Base-by-base conservation (phyloP, 148 eudicot species). In the Camellia sinensis region DNA sequence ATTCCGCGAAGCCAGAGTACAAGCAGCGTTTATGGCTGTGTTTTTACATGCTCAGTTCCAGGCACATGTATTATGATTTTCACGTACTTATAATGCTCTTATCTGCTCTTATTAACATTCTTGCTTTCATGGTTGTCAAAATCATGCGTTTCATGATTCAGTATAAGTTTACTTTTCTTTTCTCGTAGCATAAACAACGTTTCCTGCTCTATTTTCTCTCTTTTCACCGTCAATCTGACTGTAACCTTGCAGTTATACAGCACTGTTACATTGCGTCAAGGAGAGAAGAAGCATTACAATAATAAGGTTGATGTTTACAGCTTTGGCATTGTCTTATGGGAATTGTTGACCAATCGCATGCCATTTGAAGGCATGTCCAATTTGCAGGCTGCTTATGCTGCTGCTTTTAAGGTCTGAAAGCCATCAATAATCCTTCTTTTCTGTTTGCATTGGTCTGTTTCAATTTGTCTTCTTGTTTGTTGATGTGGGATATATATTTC, bases 291-390 rank as follows among this genome's bases (percentile, higher is more conserved):
- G 89, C 98, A 93, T 86, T 96, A 96, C 85, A 96, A 96, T 80
- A 96, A 96, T 90, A 93, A 91, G 85, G 99, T 96, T 81, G 99
- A 93, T 83, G 98, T 93, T 75, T 93, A 96, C 78, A 93, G 98
- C 85, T 96, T 95, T 83, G 99, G 98, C 40, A 90, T 96, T 69
- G 99, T 96, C 79, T 83, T 96, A 44, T 96, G 99, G 99, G 99
- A 93, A 79, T 79, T 96, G 68, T 66, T 96, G 82, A 93, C 97
- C 22, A 96, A 96, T 63, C 97, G 97, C 56, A 85, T 94, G 92
- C 98, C 98, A 52, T 93, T 94, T 80, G 99, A 92, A 76, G 97
- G 95, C 81, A 92, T 94, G 97, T 92, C 97, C 72, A 92, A 94
- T 81, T 89, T 94, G 88, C 95, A 94, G 84, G 97, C 97, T 90